These are phyloP conservation scores for Fusarium solani-melongenae DNA, from an alignment of 2,329 filamentous ascomycete species.

Conservation along the genomic window DNA sequence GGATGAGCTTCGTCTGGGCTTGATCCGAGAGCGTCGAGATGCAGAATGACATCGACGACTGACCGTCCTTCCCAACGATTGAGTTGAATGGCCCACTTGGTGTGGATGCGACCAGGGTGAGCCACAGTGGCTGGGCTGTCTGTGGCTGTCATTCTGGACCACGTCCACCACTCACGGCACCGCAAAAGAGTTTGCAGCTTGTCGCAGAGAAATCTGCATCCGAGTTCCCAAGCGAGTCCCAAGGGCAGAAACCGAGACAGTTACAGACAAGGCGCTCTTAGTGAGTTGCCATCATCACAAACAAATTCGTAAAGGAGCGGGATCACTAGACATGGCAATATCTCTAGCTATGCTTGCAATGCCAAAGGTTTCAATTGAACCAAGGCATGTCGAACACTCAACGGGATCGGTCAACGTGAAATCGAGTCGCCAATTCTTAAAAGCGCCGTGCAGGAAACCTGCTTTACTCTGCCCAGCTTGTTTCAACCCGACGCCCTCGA, in stretches of 20 bases:
- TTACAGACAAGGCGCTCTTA: neutral
- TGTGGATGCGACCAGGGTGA: neutral
- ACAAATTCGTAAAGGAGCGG: neutral
- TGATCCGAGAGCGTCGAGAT: slow-evolving; percentile 24
- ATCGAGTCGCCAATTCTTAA: slow-evolving; percentile 72
- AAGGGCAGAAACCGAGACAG: neutral
- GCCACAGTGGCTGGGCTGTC: slow-evolving; percentile 5
- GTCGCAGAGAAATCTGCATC: neutral
- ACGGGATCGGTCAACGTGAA: slow-evolving; percentile 69
- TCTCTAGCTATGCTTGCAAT: neutral
- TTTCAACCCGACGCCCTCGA: slow-evolving; percentile 65
- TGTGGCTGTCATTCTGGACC: neutral
- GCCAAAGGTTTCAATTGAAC: neutral
- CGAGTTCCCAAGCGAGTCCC: neutral
- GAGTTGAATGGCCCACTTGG: slow-evolving; percentile 32
- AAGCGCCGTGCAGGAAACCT: slow-evolving; percentile 62
- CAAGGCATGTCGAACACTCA: slow-evolving; percentile 67
- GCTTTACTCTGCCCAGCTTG: slow-evolving; percentile 66
- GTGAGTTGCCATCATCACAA: neutral
- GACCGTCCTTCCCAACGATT: slow-evolving; percentile 42
- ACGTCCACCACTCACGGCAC: neutral
- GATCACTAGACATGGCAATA: neutral
- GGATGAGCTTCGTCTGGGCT: slow-evolving; percentile 25
- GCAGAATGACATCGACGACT: slow-evolving; percentile 37
- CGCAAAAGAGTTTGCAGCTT: neutral